Conservation (phyloP, 106 monocot genomes). For the Dendrobium catenatum region DNA sequence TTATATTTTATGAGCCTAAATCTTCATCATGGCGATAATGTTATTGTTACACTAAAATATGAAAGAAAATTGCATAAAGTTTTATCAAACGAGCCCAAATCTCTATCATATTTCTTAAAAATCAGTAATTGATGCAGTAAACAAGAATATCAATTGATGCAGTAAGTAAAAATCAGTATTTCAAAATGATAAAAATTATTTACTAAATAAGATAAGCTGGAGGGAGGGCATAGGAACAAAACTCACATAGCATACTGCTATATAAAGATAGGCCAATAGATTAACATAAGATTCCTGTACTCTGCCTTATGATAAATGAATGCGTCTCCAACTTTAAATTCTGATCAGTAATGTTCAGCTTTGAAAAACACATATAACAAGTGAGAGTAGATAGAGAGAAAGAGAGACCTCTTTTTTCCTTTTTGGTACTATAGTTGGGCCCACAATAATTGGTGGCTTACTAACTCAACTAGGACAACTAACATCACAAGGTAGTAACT, state of each 20-base stretch:
- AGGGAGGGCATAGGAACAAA: not conserved
- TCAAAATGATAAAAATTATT: not conserved
- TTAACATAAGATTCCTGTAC: not conserved
- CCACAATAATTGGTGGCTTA: constrained; percentile 2
- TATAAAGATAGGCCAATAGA: not conserved
- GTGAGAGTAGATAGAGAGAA: not conserved
- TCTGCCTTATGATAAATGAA: not conserved
- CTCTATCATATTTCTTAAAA: not conserved
- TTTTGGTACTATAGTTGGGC: not conserved
- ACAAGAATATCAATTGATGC: not conserved
- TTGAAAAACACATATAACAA: not conserved
- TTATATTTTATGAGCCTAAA: too few species aligned
- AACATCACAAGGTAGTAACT: constrained; percentile 6
- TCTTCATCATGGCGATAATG: too few species aligned
- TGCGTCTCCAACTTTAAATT: not conserved
- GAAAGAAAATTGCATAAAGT: too few species aligned
- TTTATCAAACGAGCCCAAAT: too few species aligned
- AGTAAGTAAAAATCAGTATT: too few species aligned
- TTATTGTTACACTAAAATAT: too few species aligned
- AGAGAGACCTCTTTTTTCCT: not conserved
- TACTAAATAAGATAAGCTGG: not conserved
- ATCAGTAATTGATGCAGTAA: not conserved
- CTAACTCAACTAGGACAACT: not conserved
- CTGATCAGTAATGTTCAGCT: not conserved
- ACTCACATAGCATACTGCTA: not conserved